phyloP scores from a whole-genome alignment of 305 asterid genomes.

The Fraxinus sp. region DNA sequence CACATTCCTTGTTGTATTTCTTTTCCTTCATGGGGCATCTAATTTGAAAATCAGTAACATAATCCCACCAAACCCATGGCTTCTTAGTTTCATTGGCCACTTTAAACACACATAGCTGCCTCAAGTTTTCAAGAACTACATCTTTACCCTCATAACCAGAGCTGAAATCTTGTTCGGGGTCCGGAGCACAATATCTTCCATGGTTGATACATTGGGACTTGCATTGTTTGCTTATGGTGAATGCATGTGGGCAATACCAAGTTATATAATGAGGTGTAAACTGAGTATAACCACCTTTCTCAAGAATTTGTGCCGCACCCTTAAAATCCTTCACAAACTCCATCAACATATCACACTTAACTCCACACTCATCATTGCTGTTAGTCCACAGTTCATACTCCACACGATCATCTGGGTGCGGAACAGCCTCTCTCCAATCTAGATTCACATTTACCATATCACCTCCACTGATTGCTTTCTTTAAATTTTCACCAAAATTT shows the following conservation, averaged over 20 bases:
- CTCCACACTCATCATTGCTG: slow-evolving; percentile 96
- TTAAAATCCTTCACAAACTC: slow-evolving; percentile 82
- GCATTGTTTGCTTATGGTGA: slow-evolving; percentile 89
- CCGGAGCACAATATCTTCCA: slow-evolving; percentile 97
- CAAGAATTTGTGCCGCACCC: slow-evolving; percentile 98
- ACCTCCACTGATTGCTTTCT: slow-evolving; percentile 57
- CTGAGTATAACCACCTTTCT: slow-evolving; percentile 89
- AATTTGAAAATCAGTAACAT: slow-evolving; percentile 93
- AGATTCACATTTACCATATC: slow-evolving; percentile 91
- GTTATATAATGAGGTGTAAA: slow-evolving; percentile 96
- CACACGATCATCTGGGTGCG: slow-evolving; percentile 97
- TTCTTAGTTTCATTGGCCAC: slow-evolving; percentile 80
- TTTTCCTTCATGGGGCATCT: slow-evolving; percentile 99
- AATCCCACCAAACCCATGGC: slow-evolving; percentile 99
- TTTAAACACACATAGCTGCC: slow-evolving; percentile 88
- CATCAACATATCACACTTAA: slow-evolving; percentile 94
- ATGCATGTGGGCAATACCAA: slow-evolving; percentile 97
- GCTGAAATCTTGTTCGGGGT: slow-evolving; percentile 96
- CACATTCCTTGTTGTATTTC: slow-evolving; percentile 89
- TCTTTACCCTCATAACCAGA: slow-evolving; percentile 89
- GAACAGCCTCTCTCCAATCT: slow-evolving; percentile 99
- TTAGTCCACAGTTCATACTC: slow-evolving; percentile 97
- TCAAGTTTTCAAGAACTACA: slow-evolving; percentile 83
- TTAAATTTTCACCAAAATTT: slow-evolving; percentile 66
- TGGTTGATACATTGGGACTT: slow-evolving; percentile 92